phyloP scores from a whole-genome alignment of 2,329 filamentous ascomycete species.

The Botrytis sinoallii region DNA sequence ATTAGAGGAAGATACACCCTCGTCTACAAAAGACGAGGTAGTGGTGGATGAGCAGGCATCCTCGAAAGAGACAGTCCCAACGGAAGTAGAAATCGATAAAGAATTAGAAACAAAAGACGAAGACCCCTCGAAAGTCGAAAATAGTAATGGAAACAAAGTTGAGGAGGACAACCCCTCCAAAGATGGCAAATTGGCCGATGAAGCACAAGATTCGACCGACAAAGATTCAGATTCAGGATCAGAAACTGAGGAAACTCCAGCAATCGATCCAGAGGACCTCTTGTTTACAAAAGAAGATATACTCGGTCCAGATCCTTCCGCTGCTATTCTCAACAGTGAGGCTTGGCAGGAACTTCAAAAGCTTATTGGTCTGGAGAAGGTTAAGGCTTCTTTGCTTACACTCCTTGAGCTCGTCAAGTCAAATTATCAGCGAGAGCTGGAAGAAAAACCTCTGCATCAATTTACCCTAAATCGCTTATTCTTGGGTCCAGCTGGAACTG shows the following conservation, averaged over 20 bases:
- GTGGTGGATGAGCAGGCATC: neutral
- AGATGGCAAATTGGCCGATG: neutral
- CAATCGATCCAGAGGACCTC: neutral
- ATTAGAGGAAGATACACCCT: neutral
- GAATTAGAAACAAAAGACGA: neutral
- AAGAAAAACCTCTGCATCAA: constrained; percentile 57
- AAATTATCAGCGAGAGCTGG: constrained; percentile 58
- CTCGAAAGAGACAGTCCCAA: neutral
- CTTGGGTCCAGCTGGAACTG: constrained; percentile 69
- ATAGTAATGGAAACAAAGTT: neutral
- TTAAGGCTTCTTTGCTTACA: constrained; percentile 53
- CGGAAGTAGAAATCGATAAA: neutral
- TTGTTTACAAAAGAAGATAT: constrained; percentile 63
- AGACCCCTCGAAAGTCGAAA: neutral
- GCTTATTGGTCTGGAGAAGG: constrained; percentile 55
- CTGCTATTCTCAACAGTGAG: constrained; percentile 47
- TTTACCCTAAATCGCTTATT: constrained; percentile 67
- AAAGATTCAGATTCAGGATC: neutral
- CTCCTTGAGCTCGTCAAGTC: constrained; percentile 53
- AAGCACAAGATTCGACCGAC: neutral
- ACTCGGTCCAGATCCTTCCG: constrained; percentile 62
- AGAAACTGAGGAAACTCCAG: neutral
- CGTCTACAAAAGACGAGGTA: neutral
- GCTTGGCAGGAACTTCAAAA: constrained; percentile 57
- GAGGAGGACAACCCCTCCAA: neutral